These are phyloP conservation scores for Ophiocordyceps camponoti-leonardi DNA, from an alignment of 2,329 filamentous ascomycete genomes.

Conservation along the genomic window DNA sequence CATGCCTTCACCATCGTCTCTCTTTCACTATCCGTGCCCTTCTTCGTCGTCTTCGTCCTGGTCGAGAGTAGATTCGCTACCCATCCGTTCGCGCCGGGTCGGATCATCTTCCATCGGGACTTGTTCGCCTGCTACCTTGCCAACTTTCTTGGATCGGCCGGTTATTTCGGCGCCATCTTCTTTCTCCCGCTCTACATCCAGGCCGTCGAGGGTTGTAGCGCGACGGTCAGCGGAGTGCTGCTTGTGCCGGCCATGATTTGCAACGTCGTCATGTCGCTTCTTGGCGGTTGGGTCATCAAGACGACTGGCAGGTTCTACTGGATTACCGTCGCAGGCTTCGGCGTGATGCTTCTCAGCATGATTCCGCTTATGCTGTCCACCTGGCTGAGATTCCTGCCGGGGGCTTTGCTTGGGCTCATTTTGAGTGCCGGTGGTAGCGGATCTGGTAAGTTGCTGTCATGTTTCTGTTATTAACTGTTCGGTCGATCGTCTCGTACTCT, in stretches of 20 bases:
- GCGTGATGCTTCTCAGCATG: slow-evolving; percentile 33
- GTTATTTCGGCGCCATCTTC: slow-evolving; percentile 41
- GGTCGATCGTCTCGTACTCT: no score
- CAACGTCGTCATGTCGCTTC: slow-evolving; percentile 46
- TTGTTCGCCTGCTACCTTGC: slow-evolving; percentile 51
- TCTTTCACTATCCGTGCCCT: slow-evolving; percentile 33
- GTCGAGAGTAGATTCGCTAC: slow-evolving; percentile 51
- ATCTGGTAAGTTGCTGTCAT: slow-evolving; percentile 15
- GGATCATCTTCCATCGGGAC: slow-evolving; percentile 50
- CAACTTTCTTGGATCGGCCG: slow-evolving; percentile 56
- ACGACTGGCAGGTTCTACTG: slow-evolving; percentile 51
- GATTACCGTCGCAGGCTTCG: slow-evolving; percentile 24
- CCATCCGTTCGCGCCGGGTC: slow-evolving; percentile 59
- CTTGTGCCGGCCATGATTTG: slow-evolving; percentile 49
- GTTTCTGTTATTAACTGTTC: not conserved
- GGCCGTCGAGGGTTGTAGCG: slow-evolving; percentile 45
- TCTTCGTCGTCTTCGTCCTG: slow-evolving; percentile 50
- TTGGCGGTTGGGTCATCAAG: slow-evolving; percentile 49
- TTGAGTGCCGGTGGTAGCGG: slow-evolving; percentile 24
- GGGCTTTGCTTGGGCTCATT: slow-evolving; percentile 38
- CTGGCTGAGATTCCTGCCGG: slow-evolving; percentile 1
- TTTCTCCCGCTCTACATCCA: slow-evolving; percentile 69
- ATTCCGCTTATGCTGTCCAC: slow-evolving; percentile 9
- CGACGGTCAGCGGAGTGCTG: slow-evolving; percentile 45
- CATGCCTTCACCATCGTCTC: slow-evolving; percentile 38